Percentiles rank a stretch among this genome's conserved stretches.
These are phyloP conservation scores for Eutrema salsugineum DNA, from an alignment of 441 rosid genomes.

Conservation along the genomic window DNA sequence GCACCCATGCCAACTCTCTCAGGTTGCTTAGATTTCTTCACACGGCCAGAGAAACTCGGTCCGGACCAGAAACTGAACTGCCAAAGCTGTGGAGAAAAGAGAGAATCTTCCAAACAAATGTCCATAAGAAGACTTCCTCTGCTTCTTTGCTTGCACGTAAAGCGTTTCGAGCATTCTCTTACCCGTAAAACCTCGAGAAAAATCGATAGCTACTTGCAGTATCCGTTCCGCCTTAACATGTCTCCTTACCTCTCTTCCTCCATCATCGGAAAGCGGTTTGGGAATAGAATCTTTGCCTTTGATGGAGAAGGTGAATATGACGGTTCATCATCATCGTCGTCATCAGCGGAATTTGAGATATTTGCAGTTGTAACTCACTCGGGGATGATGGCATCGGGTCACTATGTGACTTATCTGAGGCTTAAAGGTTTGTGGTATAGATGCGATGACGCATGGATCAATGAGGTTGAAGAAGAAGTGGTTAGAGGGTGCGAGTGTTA, in stretches of 20 bases:
- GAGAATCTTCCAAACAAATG: conserved; percentile 73
- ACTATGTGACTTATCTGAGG: conserved; percentile 72
- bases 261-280: conserved; percentile 58
- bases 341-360: conserved; percentile 64
- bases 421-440: conserved; percentile 72
- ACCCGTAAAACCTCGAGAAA: conserved; percentile 56
- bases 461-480: conserved; percentile 72
- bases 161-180: conserved; percentile 77
- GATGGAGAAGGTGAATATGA: conserved; percentile 51
- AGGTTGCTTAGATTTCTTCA: conserved; percentile 79
- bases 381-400: conserved; percentile 84
- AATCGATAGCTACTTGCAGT: conserved; percentile 70
- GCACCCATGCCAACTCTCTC: conserved; percentile 49
- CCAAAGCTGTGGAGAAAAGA: conserved; percentile 65
- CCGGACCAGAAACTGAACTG: conserved; percentile 81
- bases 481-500: conserved; percentile 87
- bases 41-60: conserved; percentile 74
- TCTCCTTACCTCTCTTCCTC: conserved; percentile 71
- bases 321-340: conserved; percentile 24
- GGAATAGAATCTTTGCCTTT: conserved; percentile 60
- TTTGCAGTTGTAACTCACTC: conserved; percentile 84
- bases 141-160: conserved; percentile 74
- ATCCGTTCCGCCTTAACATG: conserved; percentile 81
- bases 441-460: conserved; percentile 91
- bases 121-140: conserved; percentile 72